Evolutionary conservation across 2,329 filamentous ascomycete genomes (phyloP), one percentile per base, ranked within the genome.

Genomic region (Ophiostoma montium): DNA sequence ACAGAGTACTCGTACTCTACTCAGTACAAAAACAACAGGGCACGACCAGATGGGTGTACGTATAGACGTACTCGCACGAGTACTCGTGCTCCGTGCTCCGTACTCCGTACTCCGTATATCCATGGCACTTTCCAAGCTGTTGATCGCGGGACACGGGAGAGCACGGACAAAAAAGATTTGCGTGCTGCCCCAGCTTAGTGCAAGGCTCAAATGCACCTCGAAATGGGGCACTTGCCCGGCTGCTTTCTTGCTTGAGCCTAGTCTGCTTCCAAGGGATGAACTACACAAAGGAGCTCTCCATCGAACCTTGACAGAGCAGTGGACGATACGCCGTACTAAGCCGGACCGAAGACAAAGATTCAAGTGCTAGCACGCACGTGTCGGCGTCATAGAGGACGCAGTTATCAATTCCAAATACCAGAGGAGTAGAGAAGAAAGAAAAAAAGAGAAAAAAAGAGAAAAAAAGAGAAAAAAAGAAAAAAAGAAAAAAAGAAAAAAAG

Each of bases 161-260:
- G 39, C 39, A 30, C 39, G 30, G 39, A 42, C 39, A 41, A 19
- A 41, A 21, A 41, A 19, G 8, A 41, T 16, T 36, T 42, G 39
- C 39, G n/a, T n/a, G 30, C 16, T 15, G 39, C 10, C 39, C 39
- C n/a, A 30, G n/a, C 7, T 30, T 42, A 42, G 39, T 31, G 35
- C 15, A 3, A 12, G 31, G 31, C 9, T 11, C 35, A 16, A 35
- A 35, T 8, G 18, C 18, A 16, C 30, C 16, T 32, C 30, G 27
- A 16, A 6, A 19, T 42, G 39, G 39, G 23, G 39, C 8, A 31
- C 13, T 16, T 32, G 30, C 30, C 30, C 42, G 42, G 42, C 30
- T 44, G 30, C 16, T 44, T 44, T 44, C 42, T 44, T 44, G 42
- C 30, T 33, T 44, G 42, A 32, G 42, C 8, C 21, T 44, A 44